phyloP scores from a whole-genome alignment of 1,284 basidiomycete genomes.

The Ceraceosorus bombacis region DNA sequence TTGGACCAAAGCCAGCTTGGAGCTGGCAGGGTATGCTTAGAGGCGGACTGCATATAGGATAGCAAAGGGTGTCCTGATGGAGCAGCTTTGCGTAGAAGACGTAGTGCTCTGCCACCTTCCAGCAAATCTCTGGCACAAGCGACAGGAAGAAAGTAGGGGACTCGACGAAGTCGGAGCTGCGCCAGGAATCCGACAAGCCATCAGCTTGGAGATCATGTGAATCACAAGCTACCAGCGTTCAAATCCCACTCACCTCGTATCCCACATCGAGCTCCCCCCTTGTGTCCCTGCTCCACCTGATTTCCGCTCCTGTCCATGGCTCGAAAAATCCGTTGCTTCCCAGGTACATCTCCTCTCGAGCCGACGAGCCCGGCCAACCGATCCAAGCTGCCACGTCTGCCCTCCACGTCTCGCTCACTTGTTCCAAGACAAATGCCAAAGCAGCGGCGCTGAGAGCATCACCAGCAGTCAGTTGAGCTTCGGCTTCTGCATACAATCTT shows the following conservation, averaged over 20 bases:
- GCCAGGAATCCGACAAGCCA: neutral
- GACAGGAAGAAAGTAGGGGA: constrained; percentile 25
- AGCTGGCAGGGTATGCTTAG: too few species aligned
- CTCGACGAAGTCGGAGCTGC: constrained; percentile 21
- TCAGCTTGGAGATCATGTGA: too few species aligned
- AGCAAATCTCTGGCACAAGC: constrained; percentile 23
- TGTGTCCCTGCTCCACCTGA: constrained; percentile 31
- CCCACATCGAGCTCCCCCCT: constrained; percentile 31
- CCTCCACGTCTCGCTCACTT: constrained; percentile 24
- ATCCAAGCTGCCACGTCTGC: constrained; percentile 24
- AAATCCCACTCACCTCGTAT: constrained; percentile 16
- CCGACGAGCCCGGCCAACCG: constrained; percentile 22
- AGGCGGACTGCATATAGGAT: neutral
- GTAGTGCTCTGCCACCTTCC: constrained; percentile 28
- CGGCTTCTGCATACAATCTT: constrained; percentile 20
- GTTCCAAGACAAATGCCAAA: constrained; percentile 20
- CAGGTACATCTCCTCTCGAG: neutral
- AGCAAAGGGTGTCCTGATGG: constrained; percentile 31
- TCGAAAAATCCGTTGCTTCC: constrained; percentile 7
- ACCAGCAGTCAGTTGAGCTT: constrained; percentile 27
- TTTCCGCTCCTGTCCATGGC: constrained; percentile 27
- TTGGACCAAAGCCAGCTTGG: too few species aligned
- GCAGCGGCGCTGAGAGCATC: constrained; percentile 18
- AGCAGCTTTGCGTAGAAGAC: constrained; percentile 30
- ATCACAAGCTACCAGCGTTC: too few species aligned